Base-by-base conservation (phyloP, 148 eudicot species). In the Camellia sinensis region DNA sequence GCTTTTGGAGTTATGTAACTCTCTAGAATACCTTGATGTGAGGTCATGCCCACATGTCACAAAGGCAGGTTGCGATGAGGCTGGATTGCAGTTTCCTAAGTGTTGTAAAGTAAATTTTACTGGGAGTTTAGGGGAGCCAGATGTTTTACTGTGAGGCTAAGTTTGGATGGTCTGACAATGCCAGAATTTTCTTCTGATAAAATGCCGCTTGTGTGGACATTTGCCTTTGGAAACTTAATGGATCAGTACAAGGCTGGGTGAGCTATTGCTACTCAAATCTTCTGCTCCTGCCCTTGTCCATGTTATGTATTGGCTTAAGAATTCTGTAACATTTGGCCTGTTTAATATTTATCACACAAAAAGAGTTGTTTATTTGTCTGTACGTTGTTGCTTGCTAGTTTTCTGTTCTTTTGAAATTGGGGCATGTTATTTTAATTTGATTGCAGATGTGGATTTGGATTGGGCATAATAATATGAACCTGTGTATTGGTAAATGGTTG, bases 1-100 rank as follows among this genome's bases (percentile, higher is more conserved):
- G 62, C 68, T 97, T 59, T 79, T 94, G 81, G 82, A 83, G 79
- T 84, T 86, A 6, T 97, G 99, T 84, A 87, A 83, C 84, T 74
- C 75, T 50, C 87, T 97, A 11, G 89, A 92, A 64, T 97, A 94
- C 87, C 90, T 97, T 52, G 99, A 97, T 87, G 93, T 93, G 14
- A 87, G 98, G 82, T 92, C 98, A 53, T 96, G 98, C 78, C 99
- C 97, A 0, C 90, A 84, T 73, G 79, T 94, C 57, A 91, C 95
- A 0, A 88, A 90, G 86, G 89, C 87, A 2, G 84, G 84, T 63
- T 90, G 96, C 57, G 89, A 87, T 46, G 91, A 89, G 80, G 96
- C 93, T 78, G 99, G 96, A 14, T 45, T 97, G 79, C 81, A 84
- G 86, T 85, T 91, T 78, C 97, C 97, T 0, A 78, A 83, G 44